Conservation (phyloP, 148 eudicot genomes). For the Chenopodium berlandieri region DNA sequence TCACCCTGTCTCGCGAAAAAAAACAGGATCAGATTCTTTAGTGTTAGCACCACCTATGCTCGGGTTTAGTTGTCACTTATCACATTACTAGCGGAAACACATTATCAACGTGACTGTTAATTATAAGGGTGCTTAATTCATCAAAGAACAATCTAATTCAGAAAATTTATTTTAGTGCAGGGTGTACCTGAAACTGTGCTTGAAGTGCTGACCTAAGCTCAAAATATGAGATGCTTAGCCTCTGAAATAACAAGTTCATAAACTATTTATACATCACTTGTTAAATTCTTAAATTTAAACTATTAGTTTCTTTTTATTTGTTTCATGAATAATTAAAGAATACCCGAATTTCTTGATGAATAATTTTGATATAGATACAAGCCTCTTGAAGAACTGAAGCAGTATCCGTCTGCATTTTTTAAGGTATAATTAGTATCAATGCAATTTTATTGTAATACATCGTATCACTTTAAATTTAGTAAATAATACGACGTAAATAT, state of each 20-base stretch:
- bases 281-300: neutral
- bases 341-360: conserved; percentile 62
- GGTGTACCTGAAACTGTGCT: conserved; percentile 25
- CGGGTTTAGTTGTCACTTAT: too few relatives aligned
- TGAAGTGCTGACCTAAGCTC: conserved; percentile 30
- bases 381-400: conserved; percentile 73
- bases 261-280: neutral
- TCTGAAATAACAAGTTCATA: conserved; percentile 20
- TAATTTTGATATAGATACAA: conserved; percentile 46
- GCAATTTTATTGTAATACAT: too few relatives aligned
- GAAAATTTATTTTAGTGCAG: neutral
- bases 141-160: too few relatives aligned
- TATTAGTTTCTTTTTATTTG: neutral
- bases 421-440: neutral
- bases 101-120: too few relatives aligned
- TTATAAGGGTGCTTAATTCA: too few relatives aligned
- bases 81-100: too few relatives aligned
- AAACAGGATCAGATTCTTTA: neutral
- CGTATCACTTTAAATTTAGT: too few relatives aligned
- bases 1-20: conserved; percentile 15
- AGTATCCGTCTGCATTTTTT: conserved; percentile 51
- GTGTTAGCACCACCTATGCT: too few relatives aligned
- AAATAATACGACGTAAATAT: too few relatives aligned
- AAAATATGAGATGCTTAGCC: conserved; percentile 30
- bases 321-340: neutral